Evolutionary conservation across 495 filamentous ascomycete genomes (phyloP), one percentile per base, ranked within the genome.

Genomic region (Talaromyces proteolyticus): DNA sequence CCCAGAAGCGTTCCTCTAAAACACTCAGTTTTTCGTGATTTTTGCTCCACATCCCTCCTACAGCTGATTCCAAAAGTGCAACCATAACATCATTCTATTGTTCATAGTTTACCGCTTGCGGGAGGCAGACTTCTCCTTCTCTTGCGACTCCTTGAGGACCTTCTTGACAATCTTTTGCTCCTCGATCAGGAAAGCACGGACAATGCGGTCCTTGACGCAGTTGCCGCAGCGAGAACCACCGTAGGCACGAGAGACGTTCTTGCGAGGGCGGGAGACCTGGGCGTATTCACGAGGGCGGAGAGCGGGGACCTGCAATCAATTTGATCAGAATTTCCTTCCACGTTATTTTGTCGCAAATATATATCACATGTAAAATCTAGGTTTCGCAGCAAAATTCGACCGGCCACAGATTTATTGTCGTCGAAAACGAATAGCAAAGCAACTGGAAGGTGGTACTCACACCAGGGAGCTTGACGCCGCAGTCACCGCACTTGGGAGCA

Each of bases 141-240:
- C 73, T 78, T 91, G 87, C 57, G 76, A 86, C 78, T 96, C 90
- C 84, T 94, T 92, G 72, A 95, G 83, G 62, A 97, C 93, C 87
- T 97, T 97, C 89, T 99, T 97, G 75, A 99, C 94, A 61, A 99
- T 96, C 89, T 97, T 97, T 80, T 99, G 93, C 83, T 99, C 93
- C 81, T 97, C 93, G 59, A 97, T 96, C 77, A 97, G 76, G 85
- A 96, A 97, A 41, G 93, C 94, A 56, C 94, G 88, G 50, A 95
- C 88, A 57, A 99, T 83, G 58, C 93, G 81, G 80, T 99, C 94
- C 77, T 92, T 92, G 62, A 97, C 93, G 73, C 93, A 99, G 79
- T 91, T 95, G 60, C 88, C 88, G 80, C 93, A 99, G 75, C 93
- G 85, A 56, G 90, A 95, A 67, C 93, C 94, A 71, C 93, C 93